Base-by-base conservation (phyloP, 257 asterid genomes). In the Schizonepeta tenuifolia region DNA sequence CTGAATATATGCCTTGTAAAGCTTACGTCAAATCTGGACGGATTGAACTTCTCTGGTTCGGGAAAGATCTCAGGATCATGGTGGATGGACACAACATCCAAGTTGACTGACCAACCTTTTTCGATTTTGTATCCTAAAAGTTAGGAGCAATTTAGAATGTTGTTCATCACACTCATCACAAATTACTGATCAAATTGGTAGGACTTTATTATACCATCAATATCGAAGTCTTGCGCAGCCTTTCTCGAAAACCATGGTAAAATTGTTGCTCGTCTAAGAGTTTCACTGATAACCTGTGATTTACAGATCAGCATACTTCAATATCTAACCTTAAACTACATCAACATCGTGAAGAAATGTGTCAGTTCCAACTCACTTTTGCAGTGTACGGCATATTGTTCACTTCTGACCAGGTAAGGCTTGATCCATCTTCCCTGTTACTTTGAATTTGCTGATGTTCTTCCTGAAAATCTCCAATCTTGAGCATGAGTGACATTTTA, bases 211-310 rank as follows among this genome's bases (percentile, higher is more conserved):
- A 8, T 91, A 87, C 96, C 97, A 64, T 91, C 96, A 43, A 91
- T 86, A 40, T 83, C 88, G 9, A 91, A 89, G 83, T 91, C 97
- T 67, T 82, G 91, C n/a, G 96, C 96, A 43, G 97, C 97, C 78
- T 86, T 89, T 78, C 97, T 87, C 64, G 95, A 91, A 86, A 36
- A 89, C 96, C 95, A 89, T 4, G 97, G 97, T 43, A 91, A 80
- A 61, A 91, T 86, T 33, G 97, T 91, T 18, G 97, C 97, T 84
- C 86, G 84, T 79, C 96, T 79, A 62, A 91, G 96, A 79, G 95
- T 84, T 77, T 91, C 96, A 65, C 73, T 89, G 67, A 87, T 82
- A 49, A 89, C 95, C 96, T 87, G 83, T 69, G 69, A 70, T 50
- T 72, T 77, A 20, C 14, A 78, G 17, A 65, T 40, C 28, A 65